Percentiles rank a stretch among this genome's conserved stretches.
Conservation (phyloP, 192 early-diverging fungal genomes). For the Linnemannia hyalina region DNA sequence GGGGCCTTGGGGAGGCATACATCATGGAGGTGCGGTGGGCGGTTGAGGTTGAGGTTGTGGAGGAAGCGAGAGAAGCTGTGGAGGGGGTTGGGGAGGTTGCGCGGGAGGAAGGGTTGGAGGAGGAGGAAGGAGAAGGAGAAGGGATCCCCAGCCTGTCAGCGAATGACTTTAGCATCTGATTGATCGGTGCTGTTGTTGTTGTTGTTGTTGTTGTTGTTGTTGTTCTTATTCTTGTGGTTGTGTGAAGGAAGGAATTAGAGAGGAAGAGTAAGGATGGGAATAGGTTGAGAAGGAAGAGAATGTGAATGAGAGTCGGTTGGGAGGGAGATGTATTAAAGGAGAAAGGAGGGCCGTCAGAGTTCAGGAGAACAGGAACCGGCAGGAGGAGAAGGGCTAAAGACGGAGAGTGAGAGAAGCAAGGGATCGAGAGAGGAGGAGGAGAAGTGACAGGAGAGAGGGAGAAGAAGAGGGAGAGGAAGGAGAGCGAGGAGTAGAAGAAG, state of each 20-base stretch:
- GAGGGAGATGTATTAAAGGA: neutral
- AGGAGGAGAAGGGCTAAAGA: neutral
- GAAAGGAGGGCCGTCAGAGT: neutral
- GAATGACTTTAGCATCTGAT: conserved; percentile 19
- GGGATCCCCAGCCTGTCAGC: conserved; percentile 18
- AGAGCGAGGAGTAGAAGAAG: neutral
- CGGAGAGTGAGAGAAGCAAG: neutral
- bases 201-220: neutral
- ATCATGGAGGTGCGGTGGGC: conserved; percentile 32
- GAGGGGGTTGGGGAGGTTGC: conserved; percentile 17
- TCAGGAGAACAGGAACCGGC: neutral
- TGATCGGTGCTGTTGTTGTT: neutral
- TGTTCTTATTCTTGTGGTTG: too few species aligned
- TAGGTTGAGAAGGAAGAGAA: neutral
- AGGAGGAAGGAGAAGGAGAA: conserved; percentile 15
- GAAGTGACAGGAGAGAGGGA: too few species aligned
- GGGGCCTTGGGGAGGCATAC: conserved; percentile 11
- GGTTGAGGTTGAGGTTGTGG: conserved; percentile 10
- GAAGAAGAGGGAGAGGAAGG: neutral
- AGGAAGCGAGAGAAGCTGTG: conserved; percentile 11
- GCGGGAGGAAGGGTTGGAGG: conserved; percentile 27
- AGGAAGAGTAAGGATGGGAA: neutral
- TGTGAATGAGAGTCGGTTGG: neutral
- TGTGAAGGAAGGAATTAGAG: neutral
- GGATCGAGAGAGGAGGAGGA: neutral